phyloP scores from a whole-genome alignment of 345 rosid genomes.

The Streptanthus diversifolius region DNA sequence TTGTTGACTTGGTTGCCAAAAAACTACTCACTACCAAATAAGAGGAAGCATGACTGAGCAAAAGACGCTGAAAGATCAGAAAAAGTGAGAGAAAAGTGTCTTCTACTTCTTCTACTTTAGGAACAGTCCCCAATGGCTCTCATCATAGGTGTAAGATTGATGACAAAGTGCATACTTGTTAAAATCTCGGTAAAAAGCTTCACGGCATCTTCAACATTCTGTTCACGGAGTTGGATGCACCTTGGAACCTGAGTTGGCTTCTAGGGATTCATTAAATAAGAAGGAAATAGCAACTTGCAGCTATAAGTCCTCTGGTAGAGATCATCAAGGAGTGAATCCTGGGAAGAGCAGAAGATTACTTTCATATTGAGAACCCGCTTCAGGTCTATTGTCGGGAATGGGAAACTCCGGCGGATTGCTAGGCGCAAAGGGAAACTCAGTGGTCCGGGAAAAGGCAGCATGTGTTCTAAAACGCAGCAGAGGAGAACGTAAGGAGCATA shows the following conservation, averaged over 20 bases:
- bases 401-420: conserved; percentile 30
- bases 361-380: conserved; percentile 19
- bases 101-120: conserved; percentile 18
- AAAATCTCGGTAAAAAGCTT: conserved; percentile 26
- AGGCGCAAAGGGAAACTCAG: not conserved
- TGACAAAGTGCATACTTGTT: conserved; percentile 28
- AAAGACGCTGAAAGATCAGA: conserved; percentile 12
- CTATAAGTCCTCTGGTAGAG: conserved; percentile 31
- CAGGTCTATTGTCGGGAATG: conserved; percentile 34
- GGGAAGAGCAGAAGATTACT: conserved; percentile 21
- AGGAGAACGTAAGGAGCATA: conserved; percentile 97
- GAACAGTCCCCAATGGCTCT: conserved; percentile 33
- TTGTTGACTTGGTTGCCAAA: no score
- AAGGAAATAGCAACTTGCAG: conserved; percentile 36
- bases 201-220: conserved; percentile 42
- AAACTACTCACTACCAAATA: no score
- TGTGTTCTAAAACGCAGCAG: conserved; percentile 99
- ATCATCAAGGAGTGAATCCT: not conserved
- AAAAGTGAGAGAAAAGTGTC: conserved; percentile 35
- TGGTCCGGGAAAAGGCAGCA: conserved; percentile 42
- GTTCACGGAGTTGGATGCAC: conserved; percentile 29
- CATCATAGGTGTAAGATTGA: conserved; percentile 12
- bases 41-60: conserved; percentile 44
- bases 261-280: conserved; percentile 40
- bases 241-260: conserved; percentile 43